Percentiles rank a stretch among this genome's conserved stretches.
phyloP scores from a whole-genome alignment of 2,329 filamentous ascomycete genomes.

The Fusarium falciforme region DNA sequence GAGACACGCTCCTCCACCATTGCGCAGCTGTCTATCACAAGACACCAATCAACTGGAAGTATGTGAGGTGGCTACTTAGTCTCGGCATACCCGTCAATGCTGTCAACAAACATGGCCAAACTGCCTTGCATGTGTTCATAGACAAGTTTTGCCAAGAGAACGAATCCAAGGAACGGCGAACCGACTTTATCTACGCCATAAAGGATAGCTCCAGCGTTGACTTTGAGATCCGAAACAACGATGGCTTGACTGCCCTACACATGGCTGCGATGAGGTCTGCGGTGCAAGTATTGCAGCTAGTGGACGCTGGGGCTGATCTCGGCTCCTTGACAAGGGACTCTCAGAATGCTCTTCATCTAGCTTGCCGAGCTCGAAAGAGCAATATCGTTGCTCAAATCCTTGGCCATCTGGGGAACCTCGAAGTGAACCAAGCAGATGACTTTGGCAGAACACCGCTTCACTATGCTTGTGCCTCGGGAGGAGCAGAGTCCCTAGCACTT shows the following conservation, averaged over 20 bases:
- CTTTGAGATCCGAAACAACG: constrained; percentile 23
- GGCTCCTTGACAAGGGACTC: constrained; percentile 21
- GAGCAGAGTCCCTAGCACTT: constrained; percentile 24
- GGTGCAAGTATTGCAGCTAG: constrained; percentile 5
- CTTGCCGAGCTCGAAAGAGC: constrained; percentile 27
- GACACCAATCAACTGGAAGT: no score
- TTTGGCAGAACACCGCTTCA: constrained; percentile 33
- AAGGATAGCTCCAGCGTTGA: no score
- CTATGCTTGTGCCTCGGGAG: constrained; percentile 35
- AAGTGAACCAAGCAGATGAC: constrained; percentile 28
- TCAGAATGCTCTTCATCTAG: constrained; percentile 33
- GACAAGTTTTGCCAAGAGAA: no score
- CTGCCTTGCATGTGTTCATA: constrained; percentile 27
- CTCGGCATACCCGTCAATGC: constrained; percentile 29
- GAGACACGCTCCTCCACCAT: constrained; percentile 30
- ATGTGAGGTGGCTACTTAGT: constrained; percentile 24
- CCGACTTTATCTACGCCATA: no score
- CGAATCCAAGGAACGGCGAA: no score
- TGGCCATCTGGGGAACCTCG: neutral
- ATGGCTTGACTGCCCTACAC: constrained; percentile 29
- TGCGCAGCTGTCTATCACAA: constrained; percentile 2
- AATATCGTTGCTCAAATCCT: constrained; percentile 25
- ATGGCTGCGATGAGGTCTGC: constrained; percentile 28
- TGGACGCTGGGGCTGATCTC: constrained; percentile 11
- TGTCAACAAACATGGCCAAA: constrained; percentile 20